Evolutionary conservation across 805 yeast species (phyloP).

Genomic region (Phaffomyces antillensis): DNA sequence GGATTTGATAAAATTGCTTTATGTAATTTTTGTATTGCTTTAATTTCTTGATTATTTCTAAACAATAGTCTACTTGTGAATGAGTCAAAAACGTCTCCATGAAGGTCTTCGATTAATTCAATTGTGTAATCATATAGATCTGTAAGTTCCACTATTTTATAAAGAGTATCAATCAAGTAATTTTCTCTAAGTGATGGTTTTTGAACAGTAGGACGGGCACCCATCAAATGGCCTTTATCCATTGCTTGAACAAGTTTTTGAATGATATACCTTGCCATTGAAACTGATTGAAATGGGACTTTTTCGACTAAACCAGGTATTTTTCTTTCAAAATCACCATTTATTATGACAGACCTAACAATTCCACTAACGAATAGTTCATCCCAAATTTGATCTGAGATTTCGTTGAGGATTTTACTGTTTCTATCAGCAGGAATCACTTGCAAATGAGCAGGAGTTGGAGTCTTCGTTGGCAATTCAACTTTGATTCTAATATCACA

Average conservation of each 20-base stretch:
- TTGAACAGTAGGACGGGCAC: constrained; percentile 59
- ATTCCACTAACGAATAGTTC: constrained; percentile 54
- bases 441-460: constrained; percentile 25
- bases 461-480: constrained; percentile 42
- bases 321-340: constrained; percentile 47
- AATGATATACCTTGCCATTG: constrained; percentile 11
- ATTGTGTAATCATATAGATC: constrained; percentile 34
- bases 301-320: constrained; percentile 52
- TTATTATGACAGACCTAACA: constrained; percentile 45
- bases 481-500: constrained; percentile 69
- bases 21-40: constrained; percentile 26
- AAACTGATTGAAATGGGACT: constrained; percentile 26
- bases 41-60: constrained; percentile 28
- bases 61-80: constrained; percentile 26
- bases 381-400: constrained; percentile 41
- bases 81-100: constrained; percentile 21
- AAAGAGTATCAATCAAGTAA: constrained; percentile 65
- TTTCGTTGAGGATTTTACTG: constrained; percentile 26
- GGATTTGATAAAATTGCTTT: constrained; percentile 20
- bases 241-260: constrained; percentile 11
- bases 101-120: constrained; percentile 24
- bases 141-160: constrained; percentile 36
- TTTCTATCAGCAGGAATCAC: constrained; percentile 30
- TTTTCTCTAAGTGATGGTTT: constrained; percentile 58
- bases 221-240: constrained; percentile 50